Base-by-base conservation (phyloP, 1,284 basidiomycete species). In the Gymnopus androsaceus region DNA sequence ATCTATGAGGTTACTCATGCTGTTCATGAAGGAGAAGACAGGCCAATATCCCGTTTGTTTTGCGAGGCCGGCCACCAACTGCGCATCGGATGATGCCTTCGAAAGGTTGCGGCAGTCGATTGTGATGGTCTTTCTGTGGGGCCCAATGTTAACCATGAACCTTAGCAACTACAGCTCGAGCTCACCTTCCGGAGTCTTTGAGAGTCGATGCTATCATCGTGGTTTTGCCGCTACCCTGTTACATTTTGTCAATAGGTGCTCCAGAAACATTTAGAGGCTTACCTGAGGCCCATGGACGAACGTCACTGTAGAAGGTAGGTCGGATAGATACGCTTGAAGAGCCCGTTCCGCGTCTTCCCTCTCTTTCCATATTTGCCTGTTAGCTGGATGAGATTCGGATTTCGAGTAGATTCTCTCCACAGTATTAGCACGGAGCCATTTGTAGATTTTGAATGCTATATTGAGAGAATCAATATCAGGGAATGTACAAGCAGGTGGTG, bases 201-300 rank as follows among this genome's bases (percentile, higher is more conserved):
- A 94, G 69, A 4, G 92, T 76, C 2, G 79, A 69, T 6, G 81
- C 72, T 3, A 97, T 71, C 72, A 98, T 80, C 6, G 79, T 79
- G 3, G 81, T 81, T 72, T 98, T 98, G 4, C 96, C 95, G 59
- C 90, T 92, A 2, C 96, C 96, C 57, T n/a, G n/a, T n/a, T n/a
- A n/a, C n/a, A n/a, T n/a, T n/a, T n/a, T n/a, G n/a, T n/a, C n/a
- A n/a, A n/a, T n/a, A n/a, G n/a, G n/a, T n/a, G n/a, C n/a, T n/a
- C n/a, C n/a, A n/a, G n/a, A n/a, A n/a, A n/a, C n/a, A n/a, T n/a
- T n/a, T n/a, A n/a, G n/a, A n/a, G n/a, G n/a, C n/a, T n/a, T n/a
- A n/a, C n/a, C n/a, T 90, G 87, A 0, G 96, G 96, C 1, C 96
- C 96, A 47, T 95, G 89, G 19, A 99, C 73, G 60, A 96, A 90